Percentiles rank a stretch among this genome's conserved stretches.
Conservation (phyloP, 257 asterid genomes). For the Solanum piurae region DNA sequence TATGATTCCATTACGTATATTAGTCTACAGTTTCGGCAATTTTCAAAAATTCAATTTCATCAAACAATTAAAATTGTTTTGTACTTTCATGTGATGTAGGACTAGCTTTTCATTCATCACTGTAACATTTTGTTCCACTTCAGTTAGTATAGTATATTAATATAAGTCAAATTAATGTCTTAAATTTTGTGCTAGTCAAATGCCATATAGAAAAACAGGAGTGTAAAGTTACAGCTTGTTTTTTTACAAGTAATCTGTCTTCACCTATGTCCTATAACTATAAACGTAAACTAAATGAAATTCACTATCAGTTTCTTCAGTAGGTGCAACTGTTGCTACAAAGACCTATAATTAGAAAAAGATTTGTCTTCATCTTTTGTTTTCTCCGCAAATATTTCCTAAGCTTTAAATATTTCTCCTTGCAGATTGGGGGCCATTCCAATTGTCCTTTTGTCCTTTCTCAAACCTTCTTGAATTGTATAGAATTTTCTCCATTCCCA, state of each 20-base stretch:
- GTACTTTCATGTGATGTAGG: neutral
- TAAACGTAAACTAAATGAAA: neutral
- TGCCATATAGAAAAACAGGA: neutral
- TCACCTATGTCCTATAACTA: neutral
- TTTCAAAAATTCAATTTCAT: neutral
- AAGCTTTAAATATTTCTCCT: slow-evolving; percentile 8
- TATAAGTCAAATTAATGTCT: neutral
- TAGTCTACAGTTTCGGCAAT: neutral
- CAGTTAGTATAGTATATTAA: neutral
- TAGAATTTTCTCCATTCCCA: slow-evolving; percentile 59
- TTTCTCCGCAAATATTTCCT: neutral
- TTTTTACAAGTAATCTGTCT: neutral
- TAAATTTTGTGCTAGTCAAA: neutral
- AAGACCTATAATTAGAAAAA: neutral
- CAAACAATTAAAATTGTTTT: neutral
- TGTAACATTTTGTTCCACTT: neutral
- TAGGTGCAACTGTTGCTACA: neutral
- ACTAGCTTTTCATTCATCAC: neutral
- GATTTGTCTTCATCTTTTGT: neutral
- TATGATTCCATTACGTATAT: neutral
- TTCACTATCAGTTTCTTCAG: neutral
- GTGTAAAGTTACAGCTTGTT: neutral
- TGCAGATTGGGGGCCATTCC: slow-evolving; percentile 78
- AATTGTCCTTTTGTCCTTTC: slow-evolving; percentile 63
- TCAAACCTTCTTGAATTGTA: slow-evolving; percentile 60